A percentile compares a stretch with the other conserved stretches of the same genome.
These are phyloP conservation scores for Acanthamoeba lenticulata DNA, from an alignment of 208 protist species.

Conservation along the genomic window DNA sequence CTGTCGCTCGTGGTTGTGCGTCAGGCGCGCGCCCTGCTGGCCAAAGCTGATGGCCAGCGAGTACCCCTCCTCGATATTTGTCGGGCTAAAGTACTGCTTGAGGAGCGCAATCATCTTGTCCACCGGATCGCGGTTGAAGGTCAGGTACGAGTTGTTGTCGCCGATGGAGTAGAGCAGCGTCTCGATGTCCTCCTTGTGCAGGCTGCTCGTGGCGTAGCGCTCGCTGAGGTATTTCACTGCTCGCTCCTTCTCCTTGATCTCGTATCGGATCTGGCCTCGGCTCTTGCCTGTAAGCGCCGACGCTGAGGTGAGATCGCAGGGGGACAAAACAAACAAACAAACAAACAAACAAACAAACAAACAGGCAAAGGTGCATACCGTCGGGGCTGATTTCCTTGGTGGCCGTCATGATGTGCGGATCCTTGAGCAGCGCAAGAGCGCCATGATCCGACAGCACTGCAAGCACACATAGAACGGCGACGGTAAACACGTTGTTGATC, in stretches of 20 bases:
- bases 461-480: slow-evolving; percentile 84
- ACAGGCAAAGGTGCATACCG: neutral
- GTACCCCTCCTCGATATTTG: slow-evolving; percentile 64
- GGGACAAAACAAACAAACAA: neutral
- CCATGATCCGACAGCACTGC: slow-evolving; percentile 83
- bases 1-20: slow-evolving; percentile 94
- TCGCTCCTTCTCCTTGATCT: slow-evolving; percentile 82
- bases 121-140: slow-evolving; percentile 87
- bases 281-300: slow-evolving; percentile 50
- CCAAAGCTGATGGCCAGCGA: slow-evolving; percentile 82
- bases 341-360: neutral
- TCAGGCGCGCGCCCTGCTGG: slow-evolving; percentile 89
- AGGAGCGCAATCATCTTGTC: slow-evolving; percentile 82
- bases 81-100: slow-evolving; percentile 76
- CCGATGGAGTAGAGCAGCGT: slow-evolving; percentile 94
- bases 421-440: slow-evolving; percentile 84
- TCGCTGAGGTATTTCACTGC: slow-evolving; percentile 78
- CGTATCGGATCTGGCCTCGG: slow-evolving; percentile 73
- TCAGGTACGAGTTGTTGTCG: slow-evolving; percentile 93
- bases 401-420: slow-evolving; percentile 85
- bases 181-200: slow-evolving; percentile 81
- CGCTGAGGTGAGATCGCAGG: neutral
- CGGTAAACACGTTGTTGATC: neutral
- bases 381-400: slow-evolving; percentile 75
- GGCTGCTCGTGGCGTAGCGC: slow-evolving; percentile 60